Evolutionary conservation across 768 basidiomycete species (phyloP).

Genomic region (Termitomyces titanicus): DNA sequence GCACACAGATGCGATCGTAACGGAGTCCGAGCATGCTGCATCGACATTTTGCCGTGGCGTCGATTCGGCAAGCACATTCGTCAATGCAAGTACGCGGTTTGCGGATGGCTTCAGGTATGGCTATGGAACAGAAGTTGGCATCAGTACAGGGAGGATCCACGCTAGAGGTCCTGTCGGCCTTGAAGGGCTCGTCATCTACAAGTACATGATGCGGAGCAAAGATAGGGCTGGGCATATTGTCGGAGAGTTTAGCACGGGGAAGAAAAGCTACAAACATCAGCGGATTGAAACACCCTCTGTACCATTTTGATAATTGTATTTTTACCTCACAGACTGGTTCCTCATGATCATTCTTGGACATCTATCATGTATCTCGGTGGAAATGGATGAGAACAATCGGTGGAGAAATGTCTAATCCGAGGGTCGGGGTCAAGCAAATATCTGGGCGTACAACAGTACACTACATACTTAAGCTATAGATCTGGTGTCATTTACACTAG

Average conservation of each 20-base stretch:
- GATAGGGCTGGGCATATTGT: conserved; percentile 77
- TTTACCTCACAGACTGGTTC: background rate
- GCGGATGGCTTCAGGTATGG: conserved; percentile 97
- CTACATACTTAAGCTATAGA: too few species aligned
- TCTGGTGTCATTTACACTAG: too few species aligned
- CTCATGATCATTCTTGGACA: background rate
- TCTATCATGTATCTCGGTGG: background rate
- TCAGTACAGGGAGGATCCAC: conserved; percentile 94
- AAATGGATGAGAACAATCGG: too few species aligned
- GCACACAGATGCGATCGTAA: conserved; percentile 92
- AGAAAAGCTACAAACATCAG: conserved; percentile 71
- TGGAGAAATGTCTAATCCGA: too few species aligned
- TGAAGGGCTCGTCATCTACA: conserved; percentile 93
- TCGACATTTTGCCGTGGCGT: conserved; percentile 81
- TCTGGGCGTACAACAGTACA: too few species aligned
- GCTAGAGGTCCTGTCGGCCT: conserved; percentile 95
- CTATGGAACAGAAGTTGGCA: conserved; percentile 97
- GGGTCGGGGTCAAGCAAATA: too few species aligned
- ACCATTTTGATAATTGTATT: conserved; percentile 38
- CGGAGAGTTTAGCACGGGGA: conserved; percentile 77
- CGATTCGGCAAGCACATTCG: conserved; percentile 88
- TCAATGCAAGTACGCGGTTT: conserved; percentile 95
- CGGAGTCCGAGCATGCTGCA: conserved; percentile 65
- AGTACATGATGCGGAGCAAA: conserved; percentile 86
- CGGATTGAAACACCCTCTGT: conserved; percentile 38